These are phyloP conservation scores for Botrytis aclada DNA, from an alignment of 2,329 filamentous ascomycete species.

Conservation along the genomic window DNA sequence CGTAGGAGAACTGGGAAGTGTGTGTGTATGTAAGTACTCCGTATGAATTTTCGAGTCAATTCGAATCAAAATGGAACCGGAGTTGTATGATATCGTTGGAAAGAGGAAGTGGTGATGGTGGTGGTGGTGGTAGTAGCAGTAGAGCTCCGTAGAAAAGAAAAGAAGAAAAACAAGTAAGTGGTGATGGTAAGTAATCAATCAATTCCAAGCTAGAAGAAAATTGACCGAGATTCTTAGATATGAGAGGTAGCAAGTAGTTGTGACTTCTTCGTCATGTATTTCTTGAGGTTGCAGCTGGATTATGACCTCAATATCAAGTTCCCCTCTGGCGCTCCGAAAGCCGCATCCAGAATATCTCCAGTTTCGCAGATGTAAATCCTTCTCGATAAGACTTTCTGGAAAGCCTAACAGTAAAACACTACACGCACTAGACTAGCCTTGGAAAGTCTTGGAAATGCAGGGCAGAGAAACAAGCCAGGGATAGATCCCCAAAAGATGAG, in stretches of 20 bases:
- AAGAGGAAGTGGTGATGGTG: not conserved
- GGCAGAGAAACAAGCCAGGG: not conserved
- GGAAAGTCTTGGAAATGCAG: constrained; percentile 14
- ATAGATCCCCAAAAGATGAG: constrained; percentile 2
- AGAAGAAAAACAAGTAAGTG: not conserved
- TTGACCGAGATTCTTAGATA: no score
- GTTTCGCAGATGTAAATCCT: not conserved
- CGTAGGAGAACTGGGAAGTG: not conserved
- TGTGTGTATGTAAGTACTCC: not conserved
- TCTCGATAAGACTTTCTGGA: constrained; percentile 1
- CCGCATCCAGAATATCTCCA: not conserved
- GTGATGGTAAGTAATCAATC: not conserved
- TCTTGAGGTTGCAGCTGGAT: not conserved
- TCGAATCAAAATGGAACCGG: not conserved
- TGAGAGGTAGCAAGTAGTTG: not conserved
- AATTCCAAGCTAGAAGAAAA: not conserved
- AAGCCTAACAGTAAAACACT: constrained; percentile 10
- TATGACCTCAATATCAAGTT: constrained; percentile 6
- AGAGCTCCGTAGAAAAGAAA: not conserved
- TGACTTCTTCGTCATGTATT: not conserved
- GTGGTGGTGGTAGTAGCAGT: not conserved
- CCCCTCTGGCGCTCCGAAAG: not conserved
- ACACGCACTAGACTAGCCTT: not conserved
- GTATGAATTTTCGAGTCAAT: not conserved
- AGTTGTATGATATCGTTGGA: not conserved